phyloP scores from a whole-genome alignment of 2,329 filamentous ascomycete species.

The Intubia oerlemansii region DNA sequence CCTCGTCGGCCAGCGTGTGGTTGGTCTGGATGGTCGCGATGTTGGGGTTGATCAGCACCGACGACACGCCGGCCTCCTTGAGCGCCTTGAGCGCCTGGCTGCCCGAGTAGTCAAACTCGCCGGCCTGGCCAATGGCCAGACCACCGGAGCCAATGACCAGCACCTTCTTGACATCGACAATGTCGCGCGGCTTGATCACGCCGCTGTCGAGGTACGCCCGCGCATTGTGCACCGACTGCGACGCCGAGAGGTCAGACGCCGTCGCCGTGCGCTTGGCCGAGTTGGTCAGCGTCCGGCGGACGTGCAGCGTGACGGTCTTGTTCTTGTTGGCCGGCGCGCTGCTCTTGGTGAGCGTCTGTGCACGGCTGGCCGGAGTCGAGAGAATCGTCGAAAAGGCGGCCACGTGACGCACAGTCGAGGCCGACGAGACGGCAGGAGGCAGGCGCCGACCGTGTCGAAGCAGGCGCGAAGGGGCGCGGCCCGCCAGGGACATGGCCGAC shows the following conservation, averaged over 20 bases:
- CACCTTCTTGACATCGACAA: conserved; percentile 89
- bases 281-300: conserved; percentile 19
- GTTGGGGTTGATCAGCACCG: conserved; percentile 94
- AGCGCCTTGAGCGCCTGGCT: conserved; percentile 92
- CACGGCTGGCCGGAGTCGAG: too few relatives aligned
- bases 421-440: conserved; percentile 21
- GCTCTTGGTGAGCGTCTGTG: conserved; percentile 13
- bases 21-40: conserved; percentile 98
- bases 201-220: conserved; percentile 81
- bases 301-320: conserved; percentile 1
- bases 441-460: conserved; percentile 32
- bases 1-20: conserved; percentile 94
- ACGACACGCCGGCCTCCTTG: conserved; percentile 95
- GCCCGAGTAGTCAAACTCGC: conserved; percentile 97
- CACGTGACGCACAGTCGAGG: too few relatives aligned
- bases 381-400: conserved; percentile 8
- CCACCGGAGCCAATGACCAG: conserved; percentile 90
- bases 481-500: conserved; percentile 22
- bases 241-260: conserved; percentile 18
- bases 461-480: conserved; percentile 30
- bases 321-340: conserved; percentile 4
- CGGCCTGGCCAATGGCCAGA: conserved; percentile 88
- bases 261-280: conserved; percentile 24
- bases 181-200: conserved; percentile 55
- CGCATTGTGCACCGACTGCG: conserved; percentile 55